Evolutionary conservation across 345 rosid genomes (phyloP).

Genomic region (Salix exigua): DNA sequence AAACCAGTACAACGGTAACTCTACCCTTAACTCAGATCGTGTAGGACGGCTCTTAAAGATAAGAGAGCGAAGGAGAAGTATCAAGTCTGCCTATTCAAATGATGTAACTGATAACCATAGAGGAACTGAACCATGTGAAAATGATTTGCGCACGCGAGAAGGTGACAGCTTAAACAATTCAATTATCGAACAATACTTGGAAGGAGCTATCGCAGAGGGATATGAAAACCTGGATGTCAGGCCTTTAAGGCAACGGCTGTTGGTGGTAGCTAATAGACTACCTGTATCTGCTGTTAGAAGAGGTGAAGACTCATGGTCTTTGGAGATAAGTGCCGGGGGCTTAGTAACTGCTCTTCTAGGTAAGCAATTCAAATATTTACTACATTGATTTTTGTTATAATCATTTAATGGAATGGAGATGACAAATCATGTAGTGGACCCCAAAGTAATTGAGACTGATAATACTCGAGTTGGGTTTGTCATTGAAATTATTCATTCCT

Average conservation of each 20-base stretch:
- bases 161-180: constrained; percentile 47
- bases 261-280: constrained; percentile 96
- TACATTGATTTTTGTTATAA: neutral
- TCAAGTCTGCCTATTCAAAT: constrained; percentile 41
- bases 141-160: constrained; percentile 48
- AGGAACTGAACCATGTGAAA: constrained; percentile 40
- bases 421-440: neutral
- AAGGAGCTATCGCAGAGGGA: constrained; percentile 51
- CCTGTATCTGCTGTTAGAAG: constrained; percentile 96
- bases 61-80: constrained; percentile 60
- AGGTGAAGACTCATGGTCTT: constrained; percentile 92
- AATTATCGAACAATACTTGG: constrained; percentile 58
- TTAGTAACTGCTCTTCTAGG: constrained; percentile 94
- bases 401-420: neutral
- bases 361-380: constrained; percentile 14
- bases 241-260: constrained; percentile 73
- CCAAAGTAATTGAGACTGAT: neutral
- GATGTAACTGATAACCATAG: constrained; percentile 44
- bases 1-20: constrained; percentile 66
- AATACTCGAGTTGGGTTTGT: neutral
- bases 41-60: constrained; percentile 76
- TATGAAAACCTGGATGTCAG: constrained; percentile 60
- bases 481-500: neutral
- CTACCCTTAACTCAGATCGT: constrained; percentile 52
- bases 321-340: constrained; percentile 98